Conservation (phyloP, 192 early-diverging fungal species). For the Backusella luteola region DNA sequence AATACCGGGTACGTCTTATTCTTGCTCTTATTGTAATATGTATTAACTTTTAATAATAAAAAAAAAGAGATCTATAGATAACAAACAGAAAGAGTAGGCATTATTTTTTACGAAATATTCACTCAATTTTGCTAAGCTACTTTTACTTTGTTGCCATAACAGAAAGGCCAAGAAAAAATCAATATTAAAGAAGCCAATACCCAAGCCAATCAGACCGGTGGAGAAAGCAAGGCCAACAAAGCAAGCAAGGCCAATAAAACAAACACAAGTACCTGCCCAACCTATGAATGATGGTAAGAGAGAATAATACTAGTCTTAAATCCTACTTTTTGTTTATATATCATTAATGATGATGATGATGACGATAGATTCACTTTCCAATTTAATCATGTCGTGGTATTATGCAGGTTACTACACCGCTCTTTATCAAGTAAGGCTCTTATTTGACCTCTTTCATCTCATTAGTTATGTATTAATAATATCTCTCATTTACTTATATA, state of each 20-base stretch:
- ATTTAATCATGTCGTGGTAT: slow-evolving; percentile 27
- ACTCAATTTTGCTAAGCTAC: background rate
- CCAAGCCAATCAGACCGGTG: background rate
- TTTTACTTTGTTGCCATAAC: background rate
- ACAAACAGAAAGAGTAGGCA: background rate
- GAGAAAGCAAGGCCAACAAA: background rate
- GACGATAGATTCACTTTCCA: background rate
- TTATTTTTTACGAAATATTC: background rate
- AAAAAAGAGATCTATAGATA: background rate
- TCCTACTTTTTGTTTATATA: background rate
- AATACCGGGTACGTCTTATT: slow-evolving; percentile 2
- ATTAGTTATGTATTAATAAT: background rate
- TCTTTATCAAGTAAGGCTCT: slow-evolving; percentile 17
- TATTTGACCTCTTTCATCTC: background rate
- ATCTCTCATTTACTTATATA: background rate
- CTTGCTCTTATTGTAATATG: background rate
- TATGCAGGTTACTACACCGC: slow-evolving; percentile 24
- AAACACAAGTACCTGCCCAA: background rate
- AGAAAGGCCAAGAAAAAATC: background rate
- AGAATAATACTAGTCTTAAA: no score
- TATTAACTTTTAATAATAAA: background rate
- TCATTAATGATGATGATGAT: background rate
- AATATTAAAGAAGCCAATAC: background rate
- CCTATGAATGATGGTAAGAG: background rate
- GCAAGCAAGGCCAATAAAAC: background rate